Evolutionary conservation across 2,329 filamentous ascomycete genomes (phyloP).

Genomic region (Blumeriella jaapii): DNA sequence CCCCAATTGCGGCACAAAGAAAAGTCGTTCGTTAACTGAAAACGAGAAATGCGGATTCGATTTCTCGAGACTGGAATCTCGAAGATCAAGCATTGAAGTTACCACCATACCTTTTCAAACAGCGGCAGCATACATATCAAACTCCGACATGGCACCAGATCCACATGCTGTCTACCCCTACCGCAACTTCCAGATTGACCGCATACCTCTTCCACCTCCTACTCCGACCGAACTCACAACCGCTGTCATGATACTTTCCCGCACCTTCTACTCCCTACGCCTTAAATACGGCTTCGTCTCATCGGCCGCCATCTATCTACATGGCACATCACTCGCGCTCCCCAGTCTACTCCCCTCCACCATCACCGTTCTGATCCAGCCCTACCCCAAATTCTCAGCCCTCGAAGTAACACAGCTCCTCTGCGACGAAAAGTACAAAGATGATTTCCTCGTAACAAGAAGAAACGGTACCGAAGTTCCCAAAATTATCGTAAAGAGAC

Average conservation of each 20-base stretch:
- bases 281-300: conserved; percentile 1
- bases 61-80: too few species aligned
- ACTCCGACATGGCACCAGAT: neutral
- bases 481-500: conserved; percentile 5
- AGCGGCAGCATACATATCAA: too few species aligned
- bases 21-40: neutral
- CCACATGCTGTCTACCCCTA: neutral
- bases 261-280: neutral
- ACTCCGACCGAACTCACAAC: conserved; percentile 1
- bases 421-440: neutral
- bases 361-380: conserved; percentile 5
- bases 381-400: neutral
- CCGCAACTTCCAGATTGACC: neutral
- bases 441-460: neutral
- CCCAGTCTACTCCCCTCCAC: neutral
- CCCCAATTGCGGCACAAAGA: conserved; percentile 1
- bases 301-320: neutral
- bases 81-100: too few species aligned
- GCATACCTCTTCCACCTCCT: neutral
- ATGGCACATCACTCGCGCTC: neutral
- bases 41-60: too few species aligned
- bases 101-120: too few species aligned
- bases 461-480: neutral
- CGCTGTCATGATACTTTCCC: conserved; percentile 1
- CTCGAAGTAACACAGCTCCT: neutral